Conservation (phyloP, 2,329 filamentous ascomycete species). For the Falciphora oryzae region DNA sequence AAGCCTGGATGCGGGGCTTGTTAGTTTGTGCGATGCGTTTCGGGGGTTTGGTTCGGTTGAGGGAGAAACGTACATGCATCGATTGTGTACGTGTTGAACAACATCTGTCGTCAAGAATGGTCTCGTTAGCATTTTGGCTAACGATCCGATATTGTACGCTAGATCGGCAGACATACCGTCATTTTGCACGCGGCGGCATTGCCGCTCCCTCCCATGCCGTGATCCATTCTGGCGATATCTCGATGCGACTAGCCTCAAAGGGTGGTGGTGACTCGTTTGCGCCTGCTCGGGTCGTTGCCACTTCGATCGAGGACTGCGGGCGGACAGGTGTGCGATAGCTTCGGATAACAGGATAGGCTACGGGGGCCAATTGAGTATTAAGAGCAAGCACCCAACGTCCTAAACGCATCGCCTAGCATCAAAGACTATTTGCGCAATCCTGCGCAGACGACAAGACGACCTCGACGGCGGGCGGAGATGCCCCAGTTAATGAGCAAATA, state of each 20-base stretch:
- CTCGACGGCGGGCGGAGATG: neutral
- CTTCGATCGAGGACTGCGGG: too few relatives aligned
- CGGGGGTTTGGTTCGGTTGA: too few relatives aligned
- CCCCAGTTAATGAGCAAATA: constrained; percentile 1
- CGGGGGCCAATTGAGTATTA: neutral
- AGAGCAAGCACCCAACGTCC: neutral
- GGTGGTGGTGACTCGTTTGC: too few relatives aligned
- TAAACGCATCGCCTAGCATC: too few relatives aligned
- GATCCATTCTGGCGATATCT: constrained; percentile 3
- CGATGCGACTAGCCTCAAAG: too few relatives aligned
- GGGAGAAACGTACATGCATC: constrained; percentile 28
- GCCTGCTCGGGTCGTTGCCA: too few relatives aligned
- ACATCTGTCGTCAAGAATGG: constrained; percentile 27
- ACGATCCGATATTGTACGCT: neutral
- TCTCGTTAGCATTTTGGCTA: neutral
- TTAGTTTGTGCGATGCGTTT: neutral
- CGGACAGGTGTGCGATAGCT: neutral
- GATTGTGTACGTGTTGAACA: constrained; percentile 39
- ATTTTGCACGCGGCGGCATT: constrained; percentile 6
- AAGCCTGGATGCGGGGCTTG: constrained; percentile 24
- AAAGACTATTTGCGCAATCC: neutral
- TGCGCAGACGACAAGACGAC: neutral
- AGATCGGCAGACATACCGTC: neutral
- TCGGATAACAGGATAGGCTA: neutral
- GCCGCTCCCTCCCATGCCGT: neutral